Percentiles rank a stretch among this genome's conserved stretches.
Conservation (phyloP, 1,284 basidiomycete genomes). For the Microstroma glucosiphilum region DNA sequence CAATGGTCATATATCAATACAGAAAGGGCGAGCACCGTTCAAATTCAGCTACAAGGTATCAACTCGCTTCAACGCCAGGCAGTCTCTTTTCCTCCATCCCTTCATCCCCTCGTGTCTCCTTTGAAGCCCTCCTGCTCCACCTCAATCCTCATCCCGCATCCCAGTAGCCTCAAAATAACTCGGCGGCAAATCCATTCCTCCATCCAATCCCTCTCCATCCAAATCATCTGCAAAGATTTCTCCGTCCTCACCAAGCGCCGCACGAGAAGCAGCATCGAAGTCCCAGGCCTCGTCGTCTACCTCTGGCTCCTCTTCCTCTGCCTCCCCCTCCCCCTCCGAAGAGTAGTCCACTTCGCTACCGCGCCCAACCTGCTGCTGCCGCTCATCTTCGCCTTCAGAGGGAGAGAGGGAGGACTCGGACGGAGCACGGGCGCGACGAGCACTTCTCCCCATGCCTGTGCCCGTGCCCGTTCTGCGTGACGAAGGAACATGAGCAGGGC, state of each 20-base stretch:
- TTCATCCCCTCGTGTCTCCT: no score
- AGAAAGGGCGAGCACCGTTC: no score
- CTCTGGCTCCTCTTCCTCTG: not conserved
- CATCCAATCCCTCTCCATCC: not conserved
- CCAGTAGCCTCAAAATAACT: slow-evolving; percentile 42
- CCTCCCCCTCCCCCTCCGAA: not conserved
- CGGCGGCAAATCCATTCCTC: slow-evolving; percentile 33
- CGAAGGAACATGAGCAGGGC: no score
- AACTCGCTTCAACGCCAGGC: no score
- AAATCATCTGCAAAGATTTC: slow-evolving; percentile 5
- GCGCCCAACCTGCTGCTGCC: not conserved
- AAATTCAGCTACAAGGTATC: no score
- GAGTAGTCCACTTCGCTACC: not conserved
- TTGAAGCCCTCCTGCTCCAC: no score
- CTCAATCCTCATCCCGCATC: slow-evolving; percentile 5
- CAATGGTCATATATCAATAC: no score
- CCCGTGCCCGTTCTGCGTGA: no score
- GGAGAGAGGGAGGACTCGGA: not conserved
- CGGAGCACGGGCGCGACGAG: no score
- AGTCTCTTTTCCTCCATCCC: no score
- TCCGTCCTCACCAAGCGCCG: slow-evolving; percentile 14
- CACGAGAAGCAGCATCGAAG: slow-evolving; percentile 7
- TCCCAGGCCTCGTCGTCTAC: not conserved
- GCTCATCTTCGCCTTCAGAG: not conserved
- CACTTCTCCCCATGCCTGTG: no score